Evolutionary conservation across 805 yeast genomes (phyloP), one percentile per base, ranked within the genome.

Genomic region (Lipomyces chichibuensis): DNA sequence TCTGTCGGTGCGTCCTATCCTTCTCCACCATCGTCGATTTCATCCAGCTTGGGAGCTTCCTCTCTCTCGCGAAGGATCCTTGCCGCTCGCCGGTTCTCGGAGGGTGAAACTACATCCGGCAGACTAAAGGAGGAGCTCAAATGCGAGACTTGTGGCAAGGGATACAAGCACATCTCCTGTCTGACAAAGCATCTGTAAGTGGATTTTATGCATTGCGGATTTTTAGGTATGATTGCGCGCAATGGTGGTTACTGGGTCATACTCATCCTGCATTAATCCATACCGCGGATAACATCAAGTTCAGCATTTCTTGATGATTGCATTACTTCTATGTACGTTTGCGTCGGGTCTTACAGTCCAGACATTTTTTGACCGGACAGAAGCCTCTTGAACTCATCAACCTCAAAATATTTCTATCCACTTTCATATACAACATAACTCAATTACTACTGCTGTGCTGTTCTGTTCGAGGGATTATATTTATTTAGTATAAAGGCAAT

Each of bases 81-180:
- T 77, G 96, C 91, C 3, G 94, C 89, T 17, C 82, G 97, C 69
- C 81, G 97, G 64, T 90, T 90, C 62, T 85, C 91, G 59, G 97
- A 91, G 76, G 96, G 96, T 58, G 72, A 68, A 52, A 59, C 69
- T 37, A 96, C 90, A 75, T 86, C 92, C 2, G 96, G 96, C 27
- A 80, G 97, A 59, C 81, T 90, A 59, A 91, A 91, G 76, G 96
- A 91, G 75, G 93, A 89, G 75, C 83, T 91, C 70, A 88, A 88
- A 74, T 91, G 97, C 80, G 96, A 92, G 77, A 91, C 95, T 3
- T 91, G 97, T 74, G 97, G 97, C 2, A 91, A 91, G 77, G 96
- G 95, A 27, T 91, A 91, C 76, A 92, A 91, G 76, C 97, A 91
- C 79, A 89, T 91, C 23, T 39, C 59, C 43, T 68, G 69, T 57